phyloP scores from a whole-genome alignment of 2,329 filamentous ascomycete genomes.

The Neonectria ditissima region DNA sequence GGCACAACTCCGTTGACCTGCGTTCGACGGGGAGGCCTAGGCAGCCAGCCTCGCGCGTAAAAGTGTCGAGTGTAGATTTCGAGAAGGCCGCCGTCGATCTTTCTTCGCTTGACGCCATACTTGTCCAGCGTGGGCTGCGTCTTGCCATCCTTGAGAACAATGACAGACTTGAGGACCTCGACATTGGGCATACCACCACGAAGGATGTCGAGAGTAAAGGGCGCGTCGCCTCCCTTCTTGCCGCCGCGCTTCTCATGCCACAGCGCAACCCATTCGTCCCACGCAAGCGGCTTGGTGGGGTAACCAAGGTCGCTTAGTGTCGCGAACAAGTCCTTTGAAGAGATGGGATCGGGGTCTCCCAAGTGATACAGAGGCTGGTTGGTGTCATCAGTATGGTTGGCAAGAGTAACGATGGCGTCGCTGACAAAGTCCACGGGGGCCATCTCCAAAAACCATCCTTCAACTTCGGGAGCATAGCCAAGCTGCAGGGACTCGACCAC shows the following conservation, averaged over 20 bases:
- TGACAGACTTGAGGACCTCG: constrained; percentile 77
- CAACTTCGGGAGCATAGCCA: constrained; percentile 75
- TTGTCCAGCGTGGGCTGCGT: constrained; percentile 70
- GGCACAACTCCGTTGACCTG: constrained; percentile 43
- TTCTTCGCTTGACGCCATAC: constrained; percentile 71
- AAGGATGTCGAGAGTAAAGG: constrained; percentile 83
- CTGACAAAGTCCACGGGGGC: constrained; percentile 86
- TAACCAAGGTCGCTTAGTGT: constrained; percentile 76
- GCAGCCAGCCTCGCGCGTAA: constrained; percentile 83
- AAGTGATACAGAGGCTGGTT: constrained; percentile 78
- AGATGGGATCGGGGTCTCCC: constrained; percentile 77
- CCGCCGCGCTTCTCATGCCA: constrained; percentile 79
- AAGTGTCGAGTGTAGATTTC: constrained; percentile 85
- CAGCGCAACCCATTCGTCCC: constrained; percentile 79
- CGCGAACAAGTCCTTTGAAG: constrained; percentile 74
- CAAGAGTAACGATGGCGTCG: constrained; percentile 77
- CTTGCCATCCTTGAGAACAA: constrained; percentile 77
- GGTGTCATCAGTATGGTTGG: constrained; percentile 70
- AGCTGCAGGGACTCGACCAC: constrained; percentile 82
- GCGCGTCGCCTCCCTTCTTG: constrained; percentile 74
- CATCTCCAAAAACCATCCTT: constrained; percentile 85
- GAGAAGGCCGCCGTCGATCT: constrained; percentile 76
- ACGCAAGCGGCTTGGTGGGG: constrained; percentile 72
- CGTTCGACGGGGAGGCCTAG: constrained; percentile 67
- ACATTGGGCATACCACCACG: constrained; percentile 83